phyloP scores from a whole-genome alignment of 768 basidiomycete species.

The Tulasnella sp. region DNA sequence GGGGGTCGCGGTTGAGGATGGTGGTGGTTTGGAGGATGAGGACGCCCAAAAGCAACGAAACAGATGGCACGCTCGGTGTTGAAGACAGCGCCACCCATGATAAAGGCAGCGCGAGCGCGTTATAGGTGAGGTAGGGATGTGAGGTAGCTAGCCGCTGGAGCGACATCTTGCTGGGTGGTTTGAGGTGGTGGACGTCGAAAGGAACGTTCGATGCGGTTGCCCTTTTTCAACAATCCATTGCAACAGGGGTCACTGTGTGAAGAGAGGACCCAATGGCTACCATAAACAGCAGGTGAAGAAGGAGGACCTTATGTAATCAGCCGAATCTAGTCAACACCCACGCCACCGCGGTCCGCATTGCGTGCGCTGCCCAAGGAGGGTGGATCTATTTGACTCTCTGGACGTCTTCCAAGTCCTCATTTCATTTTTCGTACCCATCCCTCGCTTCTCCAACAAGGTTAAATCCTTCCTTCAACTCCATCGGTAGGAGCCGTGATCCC shows the following conservation, averaged over 20 bases:
- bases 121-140: not conserved
- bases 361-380: not conserved
- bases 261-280: not conserved
- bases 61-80: not conserved
- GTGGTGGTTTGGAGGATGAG: conserved; percentile 3
- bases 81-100: not conserved
- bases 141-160: not conserved
- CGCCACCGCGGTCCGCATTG: not conserved
- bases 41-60: not conserved
- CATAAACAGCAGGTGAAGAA: not conserved
- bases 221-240: not conserved
- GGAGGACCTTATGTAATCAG: not conserved
- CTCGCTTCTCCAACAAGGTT: conserved; percentile 17
- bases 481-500: not conserved
- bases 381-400: conserved; percentile 6
- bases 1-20: not conserved
- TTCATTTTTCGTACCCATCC: conserved; percentile 17
- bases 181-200: not conserved
- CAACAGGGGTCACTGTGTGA: not conserved
- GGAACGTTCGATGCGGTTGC: not conserved
- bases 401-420: conserved; percentile 3
- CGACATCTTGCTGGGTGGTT: not conserved
- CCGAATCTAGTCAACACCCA: not conserved
- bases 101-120: not conserved
- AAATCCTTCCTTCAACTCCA: conserved; percentile 23